A percentile compares a stretch with the other conserved stretches of the same genome.
phyloP scores from a whole-genome alignment of 73 alveolate genomes.

The Tetrahymena malaccensis region DNA sequence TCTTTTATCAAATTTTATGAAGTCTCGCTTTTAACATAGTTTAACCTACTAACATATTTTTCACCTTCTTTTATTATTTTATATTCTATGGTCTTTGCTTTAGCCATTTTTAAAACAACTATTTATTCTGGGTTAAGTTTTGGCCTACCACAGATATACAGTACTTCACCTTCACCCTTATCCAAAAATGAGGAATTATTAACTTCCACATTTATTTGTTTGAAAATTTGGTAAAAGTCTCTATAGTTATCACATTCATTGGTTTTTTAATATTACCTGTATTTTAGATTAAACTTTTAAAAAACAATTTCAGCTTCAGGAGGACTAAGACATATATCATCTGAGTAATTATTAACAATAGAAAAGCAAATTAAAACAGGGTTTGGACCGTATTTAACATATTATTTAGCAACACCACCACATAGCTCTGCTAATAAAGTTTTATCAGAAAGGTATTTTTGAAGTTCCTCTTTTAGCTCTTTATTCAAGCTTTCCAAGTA shows the following conservation, averaged over 20 bases:
- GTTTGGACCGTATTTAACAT: neutral
- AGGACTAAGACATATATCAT: neutral
- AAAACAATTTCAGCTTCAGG: neutral
- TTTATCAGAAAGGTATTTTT: neutral
- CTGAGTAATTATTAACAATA: neutral
- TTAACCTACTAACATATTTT: neutral
- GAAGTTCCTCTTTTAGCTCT: neutral
- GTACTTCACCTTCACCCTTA: neutral
- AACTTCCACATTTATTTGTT: neutral
- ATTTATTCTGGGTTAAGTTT: neutral
- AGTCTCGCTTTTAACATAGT: neutral
- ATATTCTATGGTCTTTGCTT: neutral
- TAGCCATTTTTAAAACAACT: neutral
- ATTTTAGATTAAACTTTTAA: neutral
- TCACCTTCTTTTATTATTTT: neutral
- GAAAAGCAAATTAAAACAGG: neutral
- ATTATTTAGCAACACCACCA: neutral
- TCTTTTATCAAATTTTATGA: neutral
- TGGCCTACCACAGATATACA: neutral
- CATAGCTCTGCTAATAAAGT: neutral
- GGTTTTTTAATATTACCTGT: neutral
- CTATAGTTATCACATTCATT: neutral
- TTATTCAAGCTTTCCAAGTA: neutral
- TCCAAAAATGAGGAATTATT: neutral
- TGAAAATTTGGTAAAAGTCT: neutral